Evolutionary conservation across 768 basidiomycete species (phyloP).

Genomic region (Pleurotus giganteus): DNA sequence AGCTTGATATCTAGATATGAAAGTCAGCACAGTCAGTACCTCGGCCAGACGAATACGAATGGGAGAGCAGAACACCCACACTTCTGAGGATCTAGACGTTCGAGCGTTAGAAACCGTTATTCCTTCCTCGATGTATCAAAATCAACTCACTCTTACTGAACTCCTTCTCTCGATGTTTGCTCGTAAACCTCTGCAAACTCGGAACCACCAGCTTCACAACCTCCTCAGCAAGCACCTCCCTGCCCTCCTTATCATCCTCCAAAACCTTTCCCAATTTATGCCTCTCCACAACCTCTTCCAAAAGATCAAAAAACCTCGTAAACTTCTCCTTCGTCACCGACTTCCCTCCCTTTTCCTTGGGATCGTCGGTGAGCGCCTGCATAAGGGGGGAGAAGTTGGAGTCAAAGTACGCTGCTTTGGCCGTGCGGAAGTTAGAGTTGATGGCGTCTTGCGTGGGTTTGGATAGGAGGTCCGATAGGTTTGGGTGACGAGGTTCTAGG

Average conservation of each 20-base stretch:
- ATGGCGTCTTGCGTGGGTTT: constrained; percentile 60
- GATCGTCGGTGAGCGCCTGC: constrained; percentile 62
- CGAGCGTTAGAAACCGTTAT: background rate
- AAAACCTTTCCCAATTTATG: constrained; percentile 68
- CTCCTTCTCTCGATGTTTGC: constrained; percentile 76
- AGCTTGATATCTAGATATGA: constrained; percentile 79
- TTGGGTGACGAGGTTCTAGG: constrained; percentile 44
- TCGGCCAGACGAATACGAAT: background rate
- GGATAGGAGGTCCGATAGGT: constrained; percentile 52
- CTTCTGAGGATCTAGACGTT: constrained; percentile 62
- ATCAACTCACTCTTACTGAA: constrained; percentile 73
- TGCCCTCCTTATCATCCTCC: constrained; percentile 65
- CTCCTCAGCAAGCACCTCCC: constrained; percentile 65
- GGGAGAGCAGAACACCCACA: constrained; percentile 39
- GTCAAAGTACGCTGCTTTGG: constrained; percentile 84
- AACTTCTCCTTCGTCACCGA: constrained; percentile 78
- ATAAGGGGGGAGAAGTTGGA: constrained; percentile 78
- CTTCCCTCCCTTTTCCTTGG: constrained; percentile 56
- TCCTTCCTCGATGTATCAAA: constrained; percentile 2
- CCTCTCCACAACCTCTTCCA: constrained; percentile 78
- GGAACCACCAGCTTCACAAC: constrained; percentile 77
- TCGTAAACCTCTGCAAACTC: constrained; percentile 68
- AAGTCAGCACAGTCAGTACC: constrained; percentile 13
- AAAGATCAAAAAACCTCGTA: constrained; percentile 74
- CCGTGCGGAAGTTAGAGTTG: constrained; percentile 70